Base-by-base conservation (phyloP, 345 rosid genomes). In the Carallia brachiata region DNA sequence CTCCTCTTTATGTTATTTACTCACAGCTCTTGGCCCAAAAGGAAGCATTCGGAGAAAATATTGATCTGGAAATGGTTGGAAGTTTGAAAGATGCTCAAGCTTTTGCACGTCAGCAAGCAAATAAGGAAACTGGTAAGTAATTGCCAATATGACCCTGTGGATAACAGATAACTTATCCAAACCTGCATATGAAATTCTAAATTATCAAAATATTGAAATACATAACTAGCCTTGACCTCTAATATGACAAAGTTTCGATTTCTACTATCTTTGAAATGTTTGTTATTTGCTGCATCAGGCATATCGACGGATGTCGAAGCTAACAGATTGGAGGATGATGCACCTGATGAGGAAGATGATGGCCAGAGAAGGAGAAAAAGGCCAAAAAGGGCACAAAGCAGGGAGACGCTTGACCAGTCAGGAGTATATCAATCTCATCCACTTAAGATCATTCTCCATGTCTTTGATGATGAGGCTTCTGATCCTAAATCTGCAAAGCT, bases 1-100 rank as follows among this genome's bases (percentile, higher is more conserved):
- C 88, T 27, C 89, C 99, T 7, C 92, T 95, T 57, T 89, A 92
- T 56, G 88, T 95, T 69, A 77, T 95, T 27, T 95, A 86, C 69
- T 89, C 99, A 0, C 91, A 88, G 84, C 82, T 95, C 36, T 31
- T 82, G 73, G 96, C 96, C 12, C 97, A 85, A 60, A 92, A 90
- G 76, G 97, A 87, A 78, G 97, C 97, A 47, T 95, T 95, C 66
- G 90, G 85, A 65, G 99, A 92, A 72, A 82, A 68, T 54, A 81
- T 90, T 19, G 92, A 89, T 54, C 15, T 92, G 40, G 97, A 90
- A 63, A 84, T 95, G 50, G 79, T 82, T 4, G 99, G 99, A 73
- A 87, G 92, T 63, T 60, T 87, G 62, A 88, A 85, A 80, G 96
- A 85, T 70, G 97, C 97, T 66, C 91, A 86, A 74, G 63, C 85